Evolutionary conservation across 2,329 filamentous ascomycete species (phyloP).

Genomic region (Fusarium sp.): DNA sequence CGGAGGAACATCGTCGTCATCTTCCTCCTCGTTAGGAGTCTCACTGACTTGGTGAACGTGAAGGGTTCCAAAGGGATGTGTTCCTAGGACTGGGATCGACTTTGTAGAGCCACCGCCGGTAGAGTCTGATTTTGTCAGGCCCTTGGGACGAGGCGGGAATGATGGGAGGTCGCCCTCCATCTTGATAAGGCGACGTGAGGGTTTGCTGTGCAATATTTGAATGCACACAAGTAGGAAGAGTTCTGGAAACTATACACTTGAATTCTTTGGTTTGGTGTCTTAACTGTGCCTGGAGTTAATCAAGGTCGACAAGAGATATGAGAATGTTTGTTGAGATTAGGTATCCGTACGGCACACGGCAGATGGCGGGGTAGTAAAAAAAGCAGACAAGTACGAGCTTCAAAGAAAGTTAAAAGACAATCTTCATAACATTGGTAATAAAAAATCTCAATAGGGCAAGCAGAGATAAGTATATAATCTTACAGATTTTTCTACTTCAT

Average conservation of each 20-base stretch:
- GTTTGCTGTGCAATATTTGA: background rate
- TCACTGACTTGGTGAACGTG: slow-evolving; percentile 55
- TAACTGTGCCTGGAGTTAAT: too few relatives aligned
- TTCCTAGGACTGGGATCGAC: slow-evolving; percentile 58
- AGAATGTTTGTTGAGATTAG: slow-evolving; percentile 12
- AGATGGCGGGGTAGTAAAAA: slow-evolving; percentile 32
- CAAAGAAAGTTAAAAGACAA: too few relatives aligned
- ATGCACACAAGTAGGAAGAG: background rate
- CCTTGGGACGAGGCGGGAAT: slow-evolving; percentile 41
- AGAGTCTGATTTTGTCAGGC: slow-evolving; percentile 57
- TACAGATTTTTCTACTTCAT: too few relatives aligned
- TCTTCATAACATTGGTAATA: too few relatives aligned
- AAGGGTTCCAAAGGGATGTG: slow-evolving; percentile 60
- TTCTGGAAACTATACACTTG: background rate
- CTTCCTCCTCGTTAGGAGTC: slow-evolving; percentile 31
- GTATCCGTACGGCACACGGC: background rate
- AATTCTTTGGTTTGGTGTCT: background rate
- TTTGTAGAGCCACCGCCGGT: slow-evolving; percentile 50
- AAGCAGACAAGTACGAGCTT: slow-evolving; percentile 6
- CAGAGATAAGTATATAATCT: too few relatives aligned
- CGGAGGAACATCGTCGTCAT: slow-evolving; percentile 49
- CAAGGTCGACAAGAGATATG: background rate
- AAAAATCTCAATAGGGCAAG: too few relatives aligned
- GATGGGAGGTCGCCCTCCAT: slow-evolving; percentile 47
- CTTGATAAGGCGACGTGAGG: slow-evolving; percentile 7